These are phyloP conservation scores for Raphanus hybrid DNA, from an alignment of 441 rosid species.

Conservation along the genomic window DNA sequence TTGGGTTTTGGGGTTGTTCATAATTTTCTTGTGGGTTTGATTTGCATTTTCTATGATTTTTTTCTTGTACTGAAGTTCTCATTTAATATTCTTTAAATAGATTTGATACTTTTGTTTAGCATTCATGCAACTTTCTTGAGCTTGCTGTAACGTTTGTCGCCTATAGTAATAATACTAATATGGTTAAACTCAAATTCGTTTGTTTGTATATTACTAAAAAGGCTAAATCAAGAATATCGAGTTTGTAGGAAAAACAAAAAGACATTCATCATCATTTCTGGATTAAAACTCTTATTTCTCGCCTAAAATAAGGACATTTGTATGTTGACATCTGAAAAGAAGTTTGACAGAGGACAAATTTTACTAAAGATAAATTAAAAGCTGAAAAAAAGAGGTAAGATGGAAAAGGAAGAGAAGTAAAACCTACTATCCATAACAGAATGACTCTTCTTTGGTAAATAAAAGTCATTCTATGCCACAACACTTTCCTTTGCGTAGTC, in stretches of 20 bases:
- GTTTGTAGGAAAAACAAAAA: not conserved
- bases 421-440: too few species aligned
- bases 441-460: not conserved
- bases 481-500: not conserved
- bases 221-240: too few species aligned
- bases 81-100: conserved; percentile 3
- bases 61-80: conserved; percentile 15
- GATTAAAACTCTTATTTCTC: too few species aligned
- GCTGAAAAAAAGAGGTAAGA: too few species aligned
- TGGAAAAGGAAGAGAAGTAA: too few species aligned
- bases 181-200: too few species aligned
- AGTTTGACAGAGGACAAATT: too few species aligned
- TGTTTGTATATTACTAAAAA: too few species aligned
- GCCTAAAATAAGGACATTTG: too few species aligned
- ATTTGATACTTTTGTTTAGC: conserved; percentile 14
- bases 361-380: too few species aligned
- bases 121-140: not conserved
- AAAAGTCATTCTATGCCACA: not conserved
- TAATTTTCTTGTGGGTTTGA: conserved; percentile 14
- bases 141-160: conserved; percentile 23
- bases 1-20: conserved; percentile 33
- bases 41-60: conserved; percentile 15
- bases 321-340: too few species aligned
- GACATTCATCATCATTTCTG: too few species aligned
- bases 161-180: not conserved